phyloP scores from a whole-genome alignment of 176 grass and related monocot species.

The Carex scoparia region DNA sequence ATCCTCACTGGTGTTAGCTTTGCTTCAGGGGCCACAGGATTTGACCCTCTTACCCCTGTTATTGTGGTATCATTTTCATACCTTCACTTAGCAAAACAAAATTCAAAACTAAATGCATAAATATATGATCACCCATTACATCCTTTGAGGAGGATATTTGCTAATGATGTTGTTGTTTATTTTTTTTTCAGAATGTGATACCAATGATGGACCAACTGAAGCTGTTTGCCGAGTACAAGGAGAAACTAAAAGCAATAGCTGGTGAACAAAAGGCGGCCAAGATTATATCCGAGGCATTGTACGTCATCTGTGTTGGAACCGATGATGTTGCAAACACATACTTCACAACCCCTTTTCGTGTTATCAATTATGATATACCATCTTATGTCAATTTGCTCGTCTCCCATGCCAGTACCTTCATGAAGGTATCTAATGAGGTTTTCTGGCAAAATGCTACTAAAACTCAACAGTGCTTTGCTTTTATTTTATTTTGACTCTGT shows the following conservation, averaged over 20 bases:
- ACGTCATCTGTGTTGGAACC: slow-evolving; percentile 53
- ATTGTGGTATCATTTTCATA: slow-evolving; percentile 33
- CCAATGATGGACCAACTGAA: slow-evolving; percentile 49
- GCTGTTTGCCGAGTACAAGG: slow-evolving; percentile 60
- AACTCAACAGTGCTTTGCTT: neutral
- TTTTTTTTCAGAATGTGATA: slow-evolving; percentile 47
- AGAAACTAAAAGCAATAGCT: slow-evolving; percentile 35
- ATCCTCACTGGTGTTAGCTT: slow-evolving; percentile 79
- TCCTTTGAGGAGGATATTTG: neutral
- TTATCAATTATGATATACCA: slow-evolving; percentile 49
- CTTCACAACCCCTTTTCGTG: slow-evolving; percentile 56
- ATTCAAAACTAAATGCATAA: neutral
- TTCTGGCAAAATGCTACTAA: neutral
- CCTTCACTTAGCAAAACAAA: neutral
- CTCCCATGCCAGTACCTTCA: slow-evolving; percentile 31
- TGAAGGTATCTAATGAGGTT: slow-evolving; percentile 21
- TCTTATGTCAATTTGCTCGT: slow-evolving; percentile 72
- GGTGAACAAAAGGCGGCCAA: slow-evolving; percentile 39
- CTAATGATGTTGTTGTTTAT: neutral
- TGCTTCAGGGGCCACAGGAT: slow-evolving; percentile 71
- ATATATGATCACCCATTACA: neutral
- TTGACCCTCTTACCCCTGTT: slow-evolving; percentile 60
- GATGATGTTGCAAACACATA: slow-evolving; percentile 88
- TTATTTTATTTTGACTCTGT: neutral
- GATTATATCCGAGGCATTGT: slow-evolving; percentile 49